Evolutionary conservation across 2,329 filamentous ascomycete genomes (phyloP).

Genomic region (Chalara sp.): DNA sequence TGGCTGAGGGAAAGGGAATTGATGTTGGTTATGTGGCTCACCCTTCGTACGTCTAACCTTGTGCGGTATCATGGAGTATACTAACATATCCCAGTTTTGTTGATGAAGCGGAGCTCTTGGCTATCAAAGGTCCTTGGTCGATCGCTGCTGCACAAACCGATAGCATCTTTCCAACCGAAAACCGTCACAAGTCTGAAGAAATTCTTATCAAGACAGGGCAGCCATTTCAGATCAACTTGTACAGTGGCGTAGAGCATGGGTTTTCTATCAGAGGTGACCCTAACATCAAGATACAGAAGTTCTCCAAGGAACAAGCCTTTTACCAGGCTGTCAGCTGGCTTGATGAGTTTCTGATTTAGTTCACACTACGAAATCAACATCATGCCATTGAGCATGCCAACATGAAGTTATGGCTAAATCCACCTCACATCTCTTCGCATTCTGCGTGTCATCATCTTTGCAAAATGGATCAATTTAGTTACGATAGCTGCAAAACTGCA

Average conservation of each 20-base stretch:
- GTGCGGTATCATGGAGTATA: not conserved
- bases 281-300: slow-evolving; percentile 50
- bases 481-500: not conserved
- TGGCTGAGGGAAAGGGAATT: slow-evolving; percentile 48
- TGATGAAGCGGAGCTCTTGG: slow-evolving; percentile 55
- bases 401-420: not conserved
- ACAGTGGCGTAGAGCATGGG: slow-evolving; percentile 64
- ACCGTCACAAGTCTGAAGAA: slow-evolving; percentile 58
- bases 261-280: slow-evolving; percentile 64
- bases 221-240: slow-evolving; percentile 66
- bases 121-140: slow-evolving; percentile 60
- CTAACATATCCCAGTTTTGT: slow-evolving; percentile 44
- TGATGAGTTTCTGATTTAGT: slow-evolving; percentile 45
- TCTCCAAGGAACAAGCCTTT: slow-evolving; percentile 77
- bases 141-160: slow-evolving; percentile 54
- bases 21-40: slow-evolving; percentile 70
- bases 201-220: slow-evolving; percentile 49
- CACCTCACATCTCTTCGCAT: not conserved
- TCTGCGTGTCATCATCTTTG: too few species aligned
- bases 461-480: not conserved
- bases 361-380: not conserved
- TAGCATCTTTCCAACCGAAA: slow-evolving; percentile 55
- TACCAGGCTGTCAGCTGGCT: slow-evolving; percentile 74
- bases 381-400: not conserved
- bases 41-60: slow-evolving; percentile 43